Percentiles rank a stretch among this genome's conserved stretches.
These are phyloP conservation scores for Sesbania bispinosa DNA, from an alignment of 306 rosid genomes.

Conservation along the genomic window DNA sequence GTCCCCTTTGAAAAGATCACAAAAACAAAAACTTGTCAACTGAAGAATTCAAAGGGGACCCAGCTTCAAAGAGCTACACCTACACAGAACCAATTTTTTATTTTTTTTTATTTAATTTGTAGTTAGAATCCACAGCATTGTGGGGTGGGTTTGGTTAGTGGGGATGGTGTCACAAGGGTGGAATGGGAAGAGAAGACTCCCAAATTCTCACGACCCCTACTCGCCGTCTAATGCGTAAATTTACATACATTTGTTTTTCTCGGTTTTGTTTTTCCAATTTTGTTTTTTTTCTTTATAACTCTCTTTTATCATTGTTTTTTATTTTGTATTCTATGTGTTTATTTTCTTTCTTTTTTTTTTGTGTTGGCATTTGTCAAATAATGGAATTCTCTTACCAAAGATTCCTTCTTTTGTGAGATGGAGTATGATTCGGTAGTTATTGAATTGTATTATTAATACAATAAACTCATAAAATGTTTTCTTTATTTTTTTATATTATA, in stretches of 20 bases:
- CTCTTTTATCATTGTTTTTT: too few relatives aligned
- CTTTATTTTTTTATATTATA: too few relatives aligned
- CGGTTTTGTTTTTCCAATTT: neutral
- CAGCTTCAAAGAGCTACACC: conserved; percentile 22
- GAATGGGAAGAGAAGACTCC: neutral
- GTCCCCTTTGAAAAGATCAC: conserved; percentile 39
- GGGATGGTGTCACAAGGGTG: conserved; percentile 13
- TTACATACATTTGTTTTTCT: neutral
- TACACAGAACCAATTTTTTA: neutral
- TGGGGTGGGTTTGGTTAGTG: conserved; percentile 15
- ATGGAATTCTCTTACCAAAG: too few relatives aligned
- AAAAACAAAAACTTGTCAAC: conserved; percentile 33
- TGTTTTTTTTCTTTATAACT: too few relatives aligned
- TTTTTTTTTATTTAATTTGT: neutral
- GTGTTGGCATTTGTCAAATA: too few relatives aligned
- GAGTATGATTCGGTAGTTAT: too few relatives aligned
- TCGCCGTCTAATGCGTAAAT: conserved; percentile 1
- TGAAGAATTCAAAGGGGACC: conserved; percentile 40
- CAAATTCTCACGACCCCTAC: conserved; percentile 3
- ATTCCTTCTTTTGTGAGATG: too few relatives aligned
- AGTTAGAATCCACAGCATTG: conserved; percentile 1
- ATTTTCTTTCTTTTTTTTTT: too few relatives aligned
- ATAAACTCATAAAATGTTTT: too few relatives aligned
- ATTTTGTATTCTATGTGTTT: too few relatives aligned
- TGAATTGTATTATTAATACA: too few relatives aligned